Percentiles rank a stretch among this genome's conserved stretches.
Evolutionary conservation across 1,284 basidiomycete genomes (phyloP).

Genomic region (Ceratorhiza oryzae-sativae): DNA sequence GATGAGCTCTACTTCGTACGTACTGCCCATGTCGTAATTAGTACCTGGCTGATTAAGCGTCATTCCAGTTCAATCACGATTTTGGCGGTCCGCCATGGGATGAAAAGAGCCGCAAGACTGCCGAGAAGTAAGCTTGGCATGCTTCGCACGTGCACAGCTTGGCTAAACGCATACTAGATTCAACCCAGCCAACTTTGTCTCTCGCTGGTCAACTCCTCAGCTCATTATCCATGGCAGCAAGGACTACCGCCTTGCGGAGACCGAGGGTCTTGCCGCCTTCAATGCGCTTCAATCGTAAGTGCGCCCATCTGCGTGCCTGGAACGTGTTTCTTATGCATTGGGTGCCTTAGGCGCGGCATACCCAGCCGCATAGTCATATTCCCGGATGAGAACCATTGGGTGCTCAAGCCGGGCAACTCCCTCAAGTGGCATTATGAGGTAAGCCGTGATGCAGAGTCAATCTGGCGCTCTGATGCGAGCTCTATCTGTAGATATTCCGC

Average conservation of each 20-base stretch:
- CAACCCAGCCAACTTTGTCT: conserved; percentile 76
- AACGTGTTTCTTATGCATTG: conserved; percentile 62
- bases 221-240: conserved; percentile 86
- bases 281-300: conserved; percentile 80
- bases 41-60: conserved; percentile 17
- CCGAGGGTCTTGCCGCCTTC: conserved; percentile 82
- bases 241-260: conserved; percentile 84
- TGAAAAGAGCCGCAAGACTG: conserved; percentile 60
- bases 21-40: conserved; percentile 39
- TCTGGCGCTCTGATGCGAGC: conserved; percentile 6
- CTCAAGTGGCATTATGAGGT: conserved; percentile 90
- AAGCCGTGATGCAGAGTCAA: background rate
- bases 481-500: conserved; percentile 55
- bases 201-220: conserved; percentile 86
- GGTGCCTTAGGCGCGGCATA: conserved; percentile 64
- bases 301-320: conserved; percentile 62
- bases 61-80: conserved; percentile 75
- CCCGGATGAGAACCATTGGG: conserved; percentile 95
- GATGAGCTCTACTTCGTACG: conserved; percentile 87
- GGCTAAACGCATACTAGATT: conserved; percentile 46
- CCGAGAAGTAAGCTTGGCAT: conserved; percentile 58
- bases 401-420: conserved; percentile 77
- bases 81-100: conserved; percentile 85
- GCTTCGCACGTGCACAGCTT: background rate
- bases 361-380: conserved; percentile 87